These are phyloP conservation scores for Glebionis coronaria DNA, from an alignment of 129 eudicot species.

Conservation along the genomic window DNA sequence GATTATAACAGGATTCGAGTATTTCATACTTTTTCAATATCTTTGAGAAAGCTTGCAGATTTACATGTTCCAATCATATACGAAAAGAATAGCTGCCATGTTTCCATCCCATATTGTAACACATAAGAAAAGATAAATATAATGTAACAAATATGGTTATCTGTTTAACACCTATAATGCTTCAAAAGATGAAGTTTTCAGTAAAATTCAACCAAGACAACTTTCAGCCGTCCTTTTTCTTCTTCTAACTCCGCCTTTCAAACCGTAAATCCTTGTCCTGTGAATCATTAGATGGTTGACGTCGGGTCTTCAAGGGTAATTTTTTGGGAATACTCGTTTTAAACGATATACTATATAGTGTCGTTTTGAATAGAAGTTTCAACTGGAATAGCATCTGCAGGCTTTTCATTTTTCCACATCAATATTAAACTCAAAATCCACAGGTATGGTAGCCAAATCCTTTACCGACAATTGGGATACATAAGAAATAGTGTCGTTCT, in stretches of 20 bases:
- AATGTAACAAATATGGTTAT: neutral
- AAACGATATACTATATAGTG: too few species aligned
- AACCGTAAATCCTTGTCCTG: slow-evolving; percentile 58
- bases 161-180: slow-evolving; percentile 51
- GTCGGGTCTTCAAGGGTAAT: slow-evolving; percentile 59
- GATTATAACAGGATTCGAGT: slow-evolving; percentile 7
- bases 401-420: too few species aligned
- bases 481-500: too few species aligned
- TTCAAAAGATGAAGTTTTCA: slow-evolving; percentile 71
- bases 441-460: too few species aligned
- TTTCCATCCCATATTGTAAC: slow-evolving; percentile 17
- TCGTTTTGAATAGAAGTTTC: too few species aligned
- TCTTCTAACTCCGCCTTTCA: slow-evolving; percentile 62
- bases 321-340: too few species aligned
- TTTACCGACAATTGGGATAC: too few species aligned
- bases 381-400: too few species aligned
- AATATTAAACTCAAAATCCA: too few species aligned
- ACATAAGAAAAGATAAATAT: neutral
- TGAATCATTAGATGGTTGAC: slow-evolving; percentile 58
- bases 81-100: slow-evolving; percentile 22
- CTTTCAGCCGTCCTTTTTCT: slow-evolving; percentile 58
- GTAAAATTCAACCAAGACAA: slow-evolving; percentile 64
- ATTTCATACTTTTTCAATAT: slow-evolving; percentile 86
- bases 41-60: slow-evolving; percentile 79
- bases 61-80: too few species aligned